phyloP scores from a whole-genome alignment of 208 protist species.

The Vickermania ingenoplastis region DNA sequence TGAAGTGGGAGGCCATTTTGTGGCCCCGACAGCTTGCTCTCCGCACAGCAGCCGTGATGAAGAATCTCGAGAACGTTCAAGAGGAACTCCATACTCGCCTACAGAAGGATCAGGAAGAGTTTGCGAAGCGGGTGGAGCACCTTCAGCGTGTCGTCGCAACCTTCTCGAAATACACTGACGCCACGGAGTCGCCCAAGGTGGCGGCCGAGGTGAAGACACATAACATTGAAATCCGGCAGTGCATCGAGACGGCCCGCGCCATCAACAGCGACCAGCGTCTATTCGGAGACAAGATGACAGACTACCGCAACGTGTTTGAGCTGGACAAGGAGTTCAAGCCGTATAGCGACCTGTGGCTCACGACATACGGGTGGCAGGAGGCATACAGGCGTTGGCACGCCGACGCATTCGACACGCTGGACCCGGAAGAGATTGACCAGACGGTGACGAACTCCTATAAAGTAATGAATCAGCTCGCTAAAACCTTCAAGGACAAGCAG shows the following conservation, averaged over 20 bases:
- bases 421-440: conserved; percentile 91
- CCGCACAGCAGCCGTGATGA: conserved; percentile 55
- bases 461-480: conserved; percentile 85
- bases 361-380: conserved; percentile 91
- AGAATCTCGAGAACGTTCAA: conserved; percentile 87
- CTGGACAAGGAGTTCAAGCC: conserved; percentile 96
- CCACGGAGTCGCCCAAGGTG: conserved; percentile 86
- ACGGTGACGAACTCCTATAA: conserved; percentile 74
- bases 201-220: conserved; percentile 91
- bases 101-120: conserved; percentile 89
- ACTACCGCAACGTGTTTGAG: conserved; percentile 92
- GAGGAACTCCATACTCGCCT: conserved; percentile 88
- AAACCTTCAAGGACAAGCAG: conserved; percentile 91
- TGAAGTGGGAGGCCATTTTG: conserved; percentile 91
- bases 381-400: conserved; percentile 89
- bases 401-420: conserved; percentile 90
- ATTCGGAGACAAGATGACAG: conserved; percentile 91
- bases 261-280: conserved; percentile 94
- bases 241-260: conserved; percentile 81
- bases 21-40: conserved; percentile 88
- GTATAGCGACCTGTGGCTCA: conserved; percentile 94
- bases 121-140: conserved; percentile 88
- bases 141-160: conserved; percentile 87
- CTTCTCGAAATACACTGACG: conserved; percentile 91
- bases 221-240: conserved; percentile 90